Conservation (phyloP, 768 basidiomycete species). For the Amanita fuliginea region DNA sequence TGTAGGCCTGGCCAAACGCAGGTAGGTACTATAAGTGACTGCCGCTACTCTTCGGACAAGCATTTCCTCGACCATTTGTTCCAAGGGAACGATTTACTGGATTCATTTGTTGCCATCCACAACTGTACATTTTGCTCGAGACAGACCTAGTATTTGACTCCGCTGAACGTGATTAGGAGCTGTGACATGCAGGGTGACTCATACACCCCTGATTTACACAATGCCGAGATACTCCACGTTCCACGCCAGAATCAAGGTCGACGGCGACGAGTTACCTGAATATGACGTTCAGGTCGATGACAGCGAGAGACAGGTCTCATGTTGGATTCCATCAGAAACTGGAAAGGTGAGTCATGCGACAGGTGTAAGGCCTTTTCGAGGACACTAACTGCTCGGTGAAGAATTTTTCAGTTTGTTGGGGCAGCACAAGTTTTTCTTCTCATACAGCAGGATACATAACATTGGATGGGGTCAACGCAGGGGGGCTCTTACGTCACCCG, state of each 20-base stretch:
- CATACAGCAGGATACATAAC: background rate
- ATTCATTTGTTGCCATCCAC: too few relatives aligned
- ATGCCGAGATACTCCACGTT: background rate
- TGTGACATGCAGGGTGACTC: too few relatives aligned
- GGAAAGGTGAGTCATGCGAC: conserved; percentile 4
- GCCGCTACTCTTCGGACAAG: too few relatives aligned
- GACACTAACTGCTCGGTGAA: background rate
- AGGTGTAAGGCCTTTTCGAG: too few relatives aligned
- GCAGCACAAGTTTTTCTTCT: background rate
- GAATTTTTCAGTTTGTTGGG: conserved; percentile 4
- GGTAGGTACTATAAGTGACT: too few relatives aligned
- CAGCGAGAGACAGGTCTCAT: conserved; percentile 6
- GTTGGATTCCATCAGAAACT: conserved; percentile 10
- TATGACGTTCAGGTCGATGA: conserved; percentile 2
- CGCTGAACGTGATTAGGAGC: too few relatives aligned
- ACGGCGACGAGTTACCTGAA: background rate
- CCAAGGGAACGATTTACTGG: too few relatives aligned
- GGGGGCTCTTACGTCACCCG: background rate
- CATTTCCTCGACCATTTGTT: too few relatives aligned
- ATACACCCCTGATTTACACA: background rate
- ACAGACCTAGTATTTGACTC: too few relatives aligned
- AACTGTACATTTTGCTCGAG: too few relatives aligned
- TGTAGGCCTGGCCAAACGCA: too few relatives aligned
- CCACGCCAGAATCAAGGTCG: background rate
- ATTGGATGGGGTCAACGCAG: background rate